Evolutionary conservation across 2,329 filamentous ascomycete species (phyloP).

Genomic region (Magnaporthiopsis incrustans): DNA sequence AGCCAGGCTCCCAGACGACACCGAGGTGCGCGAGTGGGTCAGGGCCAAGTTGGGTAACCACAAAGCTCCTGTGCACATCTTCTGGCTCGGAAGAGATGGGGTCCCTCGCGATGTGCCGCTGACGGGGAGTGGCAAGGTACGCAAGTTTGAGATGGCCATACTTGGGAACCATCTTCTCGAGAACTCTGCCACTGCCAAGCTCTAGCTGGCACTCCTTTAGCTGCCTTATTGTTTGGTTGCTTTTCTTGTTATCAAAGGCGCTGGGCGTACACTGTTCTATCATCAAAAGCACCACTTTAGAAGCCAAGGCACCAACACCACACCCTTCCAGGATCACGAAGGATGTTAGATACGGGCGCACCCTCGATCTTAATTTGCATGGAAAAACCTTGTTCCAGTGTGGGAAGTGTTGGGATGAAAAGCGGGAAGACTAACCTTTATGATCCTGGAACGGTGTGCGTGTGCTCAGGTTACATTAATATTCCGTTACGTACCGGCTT

Average conservation of each 20-base stretch:
- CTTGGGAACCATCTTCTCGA: slow-evolving; percentile 46
- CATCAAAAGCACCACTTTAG: not conserved
- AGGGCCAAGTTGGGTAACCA: slow-evolving; percentile 53
- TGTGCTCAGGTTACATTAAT: too few species aligned
- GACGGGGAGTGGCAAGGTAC: slow-evolving; percentile 66
- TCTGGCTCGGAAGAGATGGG: slow-evolving; percentile 61
- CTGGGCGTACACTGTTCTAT: not conserved
- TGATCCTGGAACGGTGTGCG: too few species aligned
- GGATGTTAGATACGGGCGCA: too few species aligned
- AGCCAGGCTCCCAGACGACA: slow-evolving; percentile 33
- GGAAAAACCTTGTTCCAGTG: too few species aligned
- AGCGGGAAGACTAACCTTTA: too few species aligned
- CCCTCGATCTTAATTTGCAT: too few species aligned
- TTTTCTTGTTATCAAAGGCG: not conserved
- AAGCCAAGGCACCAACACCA: not conserved
- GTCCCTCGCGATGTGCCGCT: slow-evolving; percentile 49
- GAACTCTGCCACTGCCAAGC: slow-evolving; percentile 34
- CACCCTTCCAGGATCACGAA: too few species aligned
- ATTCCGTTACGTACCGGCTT: not conserved
- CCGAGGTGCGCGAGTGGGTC: slow-evolving; percentile 56
- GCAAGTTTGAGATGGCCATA: slow-evolving; percentile 57
- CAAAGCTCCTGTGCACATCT: slow-evolving; percentile 66
- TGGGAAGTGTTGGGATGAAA: too few species aligned
- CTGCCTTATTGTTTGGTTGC: not conserved
- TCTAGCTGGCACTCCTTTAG: slow-evolving; percentile 22